Base-by-base conservation (phyloP, 176 grass and related monocot species). In the Puya raimondii region DNA sequence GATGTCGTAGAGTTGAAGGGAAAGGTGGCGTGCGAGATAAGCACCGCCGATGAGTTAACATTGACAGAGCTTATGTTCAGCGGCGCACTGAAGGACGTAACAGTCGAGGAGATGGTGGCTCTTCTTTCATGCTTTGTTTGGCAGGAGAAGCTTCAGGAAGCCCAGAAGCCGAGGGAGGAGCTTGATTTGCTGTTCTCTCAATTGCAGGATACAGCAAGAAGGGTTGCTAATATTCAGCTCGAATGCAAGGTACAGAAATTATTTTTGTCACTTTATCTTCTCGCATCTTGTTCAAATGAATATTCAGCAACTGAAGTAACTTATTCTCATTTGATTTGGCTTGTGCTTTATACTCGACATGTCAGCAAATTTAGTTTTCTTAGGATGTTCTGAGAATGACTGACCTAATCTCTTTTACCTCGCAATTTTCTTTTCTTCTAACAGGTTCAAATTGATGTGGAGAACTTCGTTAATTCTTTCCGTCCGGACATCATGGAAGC, bases 61-160 rank as follows among this genome's bases (percentile, higher is more conserved):
- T 74, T 90, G 70, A 97, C 93, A 0, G 89, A 97, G 63, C 84
- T 97, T 73, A 90, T 93, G 89, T 97, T 97, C 21, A 92, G 82
- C 63, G 94, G 94, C 50, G 70, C 77, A 48, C 53, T 97, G 51
- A 97, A 97, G 71, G 93, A 97, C 81, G 73, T 81, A 63, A 88
- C 81, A 10, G 78, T 85, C 12, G 89, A 92, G 66, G 88, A 97
- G 82, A 88, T 97, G 86, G 89, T 92, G 42, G 94, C 94, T 0
- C 74, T 97, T 65, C 89, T 92, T 12, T 97, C 86, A 33, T 97
- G 94, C 80, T 97, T 90, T 72, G 89, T 97, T 13, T 97, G 89
- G 94, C 86, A 90, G 66, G 94, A 97, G 22, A 97, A 85, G 81
- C 78, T 97, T 70, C 79, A 86, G 70, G 86, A 92, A 77, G 84